Base-by-base conservation (phyloP, 1,284 basidiomycete genomes). In the Xerocomus amazonicus region DNA sequence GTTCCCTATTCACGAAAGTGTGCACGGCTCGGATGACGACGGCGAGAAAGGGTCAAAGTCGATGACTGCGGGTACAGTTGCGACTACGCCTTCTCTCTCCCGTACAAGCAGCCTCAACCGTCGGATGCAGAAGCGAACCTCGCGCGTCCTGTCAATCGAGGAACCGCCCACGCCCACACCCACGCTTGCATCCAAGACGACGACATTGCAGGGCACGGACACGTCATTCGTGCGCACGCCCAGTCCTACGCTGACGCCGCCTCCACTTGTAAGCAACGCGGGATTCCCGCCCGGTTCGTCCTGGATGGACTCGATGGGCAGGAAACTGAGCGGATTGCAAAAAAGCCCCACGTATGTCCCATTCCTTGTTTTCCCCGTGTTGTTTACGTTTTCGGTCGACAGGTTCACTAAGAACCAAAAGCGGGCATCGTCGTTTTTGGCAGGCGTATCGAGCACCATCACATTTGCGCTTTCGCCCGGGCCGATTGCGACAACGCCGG, bases 381-480 rank as follows among this genome's bases (percentile, higher is more conserved):
- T 9, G 7, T 12, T 13, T n/a, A 3, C 13, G 5, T n/a, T 16
- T n/a, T 17, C 16, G 23, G 6, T 13, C 14, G 48, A 31, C 17
- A 85, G 84, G 28, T 75, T 86, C 59, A 70, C 77, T 14, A 83
- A 80, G 58, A 73, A 70, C 58, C 80, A 80, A 53, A 86, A 84
- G 65, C 80, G 84, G 26, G 85, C 84, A 0, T 84, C 85, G 0
- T 57, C 78, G 1, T 72, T 87, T 33, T 61, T 88, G 45, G 78
- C 80, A 0, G 85, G 87, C 59, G 77, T 87, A 33, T 83, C 81
- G 3, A 74, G 75, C 52, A 74, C 77, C 26, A 69, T 86, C 31
- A 74, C 75, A 8, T 74, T 76, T 6, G 82, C 76, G 0, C 70
- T 85, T 9, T 58, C 68, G 1, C 58, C 61, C 0, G 53, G 63